phyloP scores from a whole-genome alignment of 2,329 filamentous ascomycete species.

The Aureobasidium sp. region DNA sequence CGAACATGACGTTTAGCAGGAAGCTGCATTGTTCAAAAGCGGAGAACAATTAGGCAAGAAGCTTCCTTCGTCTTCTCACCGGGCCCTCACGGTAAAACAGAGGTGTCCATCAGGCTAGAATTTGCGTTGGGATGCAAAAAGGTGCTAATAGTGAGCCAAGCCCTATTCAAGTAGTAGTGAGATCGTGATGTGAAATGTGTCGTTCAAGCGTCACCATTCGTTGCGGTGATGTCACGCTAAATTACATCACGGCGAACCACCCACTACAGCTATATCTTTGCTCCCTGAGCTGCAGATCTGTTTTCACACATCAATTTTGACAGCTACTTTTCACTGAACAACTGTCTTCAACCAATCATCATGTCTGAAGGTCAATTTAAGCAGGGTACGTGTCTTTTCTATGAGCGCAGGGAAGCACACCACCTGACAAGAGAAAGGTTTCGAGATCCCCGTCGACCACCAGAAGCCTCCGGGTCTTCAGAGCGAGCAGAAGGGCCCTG shows the following conservation, averaged over 20 bases:
- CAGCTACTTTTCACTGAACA: background rate
- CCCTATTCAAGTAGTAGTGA: background rate
- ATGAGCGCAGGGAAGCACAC: background rate
- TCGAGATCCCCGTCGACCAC: conserved; percentile 44
- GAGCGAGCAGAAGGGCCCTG: conserved; percentile 34
- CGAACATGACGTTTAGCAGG: background rate
- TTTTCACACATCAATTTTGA: background rate
- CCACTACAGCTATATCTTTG: conserved; percentile 1
- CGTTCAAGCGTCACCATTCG: background rate
- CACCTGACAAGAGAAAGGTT: conserved; percentile 30
- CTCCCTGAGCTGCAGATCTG: background rate
- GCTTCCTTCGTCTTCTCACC: background rate
- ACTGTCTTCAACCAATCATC: background rate
- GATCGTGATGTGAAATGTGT: conserved; percentile 1
- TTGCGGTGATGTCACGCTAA: background rate
- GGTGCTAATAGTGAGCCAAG: background rate
- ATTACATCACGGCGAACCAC: background rate
- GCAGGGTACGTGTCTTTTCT: background rate
- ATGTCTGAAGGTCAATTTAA: conserved; percentile 16
- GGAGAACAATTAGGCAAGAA: background rate
- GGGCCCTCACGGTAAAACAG: background rate
- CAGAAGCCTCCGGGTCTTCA: conserved; percentile 46
- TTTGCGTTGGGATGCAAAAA: background rate
- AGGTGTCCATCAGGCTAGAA: background rate
- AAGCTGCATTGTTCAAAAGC: background rate